These are phyloP conservation scores for Lachancea fermentati DNA, from an alignment of 805 yeast species.

Conservation along the genomic window DNA sequence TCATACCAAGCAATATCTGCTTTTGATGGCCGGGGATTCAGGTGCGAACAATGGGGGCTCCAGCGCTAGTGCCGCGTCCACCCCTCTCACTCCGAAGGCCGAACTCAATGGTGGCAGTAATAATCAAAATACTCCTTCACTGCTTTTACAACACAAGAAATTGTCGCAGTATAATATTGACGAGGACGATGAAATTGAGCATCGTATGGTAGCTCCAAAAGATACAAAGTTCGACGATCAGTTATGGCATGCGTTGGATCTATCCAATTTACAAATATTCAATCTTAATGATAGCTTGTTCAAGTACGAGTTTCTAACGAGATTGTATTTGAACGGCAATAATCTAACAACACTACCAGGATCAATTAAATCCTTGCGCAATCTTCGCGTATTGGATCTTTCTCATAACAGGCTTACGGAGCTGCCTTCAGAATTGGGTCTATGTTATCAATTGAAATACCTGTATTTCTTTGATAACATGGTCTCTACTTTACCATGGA, in stretches of 20 bases:
- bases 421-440: constrained; percentile 82
- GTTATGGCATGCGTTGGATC: constrained; percentile 90
- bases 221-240: constrained; percentile 50
- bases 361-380: constrained; percentile 59
- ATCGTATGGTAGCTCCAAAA: constrained; percentile 19
- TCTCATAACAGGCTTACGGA: constrained; percentile 67
- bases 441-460: constrained; percentile 72
- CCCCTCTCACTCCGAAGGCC: constrained; percentile 31
- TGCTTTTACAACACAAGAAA: constrained; percentile 37
- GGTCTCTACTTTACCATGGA: constrained; percentile 68
- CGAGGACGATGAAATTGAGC: constrained; percentile 50
- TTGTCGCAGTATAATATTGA: constrained; percentile 37
- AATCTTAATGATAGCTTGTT: constrained; percentile 68
- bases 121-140: constrained; percentile 24
- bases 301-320: constrained; percentile 77
- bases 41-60: constrained; percentile 8
- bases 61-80: constrained; percentile 25
- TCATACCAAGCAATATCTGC: constrained; percentile 27
- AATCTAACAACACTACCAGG: constrained; percentile 63
- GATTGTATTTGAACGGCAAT: constrained; percentile 83
- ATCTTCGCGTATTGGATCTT: constrained; percentile 77
- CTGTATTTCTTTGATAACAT: constrained; percentile 85
- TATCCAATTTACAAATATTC: constrained; percentile 81
- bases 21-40: constrained; percentile 27
- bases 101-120: constrained; percentile 24